Percentiles rank a stretch among this genome's conserved stretches.
Conservation (phyloP, 768 basidiomycete species). For the Tricholoma sp. region DNA sequence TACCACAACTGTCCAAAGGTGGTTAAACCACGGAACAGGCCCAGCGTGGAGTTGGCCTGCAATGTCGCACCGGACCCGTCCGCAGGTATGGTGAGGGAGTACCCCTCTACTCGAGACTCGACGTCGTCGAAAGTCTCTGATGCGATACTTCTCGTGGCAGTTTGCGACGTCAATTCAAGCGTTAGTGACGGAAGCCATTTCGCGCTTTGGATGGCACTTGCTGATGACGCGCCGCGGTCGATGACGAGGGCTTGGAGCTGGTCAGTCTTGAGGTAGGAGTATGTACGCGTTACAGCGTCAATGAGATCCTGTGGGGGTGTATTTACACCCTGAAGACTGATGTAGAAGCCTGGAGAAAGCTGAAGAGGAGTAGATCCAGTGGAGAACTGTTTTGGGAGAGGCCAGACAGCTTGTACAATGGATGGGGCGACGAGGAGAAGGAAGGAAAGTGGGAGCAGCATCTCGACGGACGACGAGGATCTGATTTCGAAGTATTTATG, state of each 20-base stretch:
- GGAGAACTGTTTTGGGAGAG: slow-evolving; percentile 35
- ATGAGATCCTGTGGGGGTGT: slow-evolving; percentile 50
- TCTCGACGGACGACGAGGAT: neutral
- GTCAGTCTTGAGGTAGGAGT: slow-evolving; percentile 41
- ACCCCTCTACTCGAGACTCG: slow-evolving; percentile 55
- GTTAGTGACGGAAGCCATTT: slow-evolving; percentile 38
- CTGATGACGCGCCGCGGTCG: slow-evolving; percentile 54
- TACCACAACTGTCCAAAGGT: slow-evolving; percentile 76
- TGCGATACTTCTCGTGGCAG: slow-evolving; percentile 40
- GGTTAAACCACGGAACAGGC: slow-evolving; percentile 66
- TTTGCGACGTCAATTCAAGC: slow-evolving; percentile 34
- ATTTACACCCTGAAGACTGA: slow-evolving; percentile 37
- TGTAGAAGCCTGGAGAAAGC: slow-evolving; percentile 30
- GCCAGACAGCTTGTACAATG: slow-evolving; percentile 28
- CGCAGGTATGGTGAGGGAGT: slow-evolving; percentile 50
- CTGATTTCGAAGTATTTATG: neutral
- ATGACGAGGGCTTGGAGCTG: slow-evolving; percentile 55
- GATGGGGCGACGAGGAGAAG: slow-evolving; percentile 18
- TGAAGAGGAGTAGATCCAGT: slow-evolving; percentile 35
- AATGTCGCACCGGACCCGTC: slow-evolving; percentile 54
- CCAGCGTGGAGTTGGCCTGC: slow-evolving; percentile 59
- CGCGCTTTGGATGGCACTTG: slow-evolving; percentile 33
- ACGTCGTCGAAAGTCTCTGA: slow-evolving; percentile 47
- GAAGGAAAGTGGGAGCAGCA: slow-evolving; percentile 12
- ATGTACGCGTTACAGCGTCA: slow-evolving; percentile 48